Percentiles rank a stretch among this genome's conserved stretches.
Conservation (phyloP, 768 basidiomycete species). For the Lentinula aciculospora region DNA sequence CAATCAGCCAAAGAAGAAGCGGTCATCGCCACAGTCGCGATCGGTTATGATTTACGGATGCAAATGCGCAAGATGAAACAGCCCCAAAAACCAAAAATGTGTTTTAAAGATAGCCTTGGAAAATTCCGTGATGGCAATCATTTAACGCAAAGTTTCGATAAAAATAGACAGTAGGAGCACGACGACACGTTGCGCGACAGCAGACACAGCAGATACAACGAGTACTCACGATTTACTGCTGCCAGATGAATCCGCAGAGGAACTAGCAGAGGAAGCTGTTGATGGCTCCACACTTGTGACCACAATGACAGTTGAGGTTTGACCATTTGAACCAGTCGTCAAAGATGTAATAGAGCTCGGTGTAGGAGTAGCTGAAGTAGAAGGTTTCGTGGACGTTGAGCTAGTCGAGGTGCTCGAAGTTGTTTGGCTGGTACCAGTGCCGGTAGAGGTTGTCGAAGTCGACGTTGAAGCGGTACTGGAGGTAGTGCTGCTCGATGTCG, state of each 20-base stretch:
- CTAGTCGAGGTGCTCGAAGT: not conserved
- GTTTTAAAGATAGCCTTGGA: not conserved
- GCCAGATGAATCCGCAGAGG: not conserved
- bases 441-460: not conserved
- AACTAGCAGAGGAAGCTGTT: not conserved
- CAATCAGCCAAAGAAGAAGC: not conserved
- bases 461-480: not conserved
- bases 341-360: not conserved
- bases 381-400: not conserved
- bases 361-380: not conserved
- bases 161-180: not conserved
- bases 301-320: not conserved
- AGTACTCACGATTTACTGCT: not conserved
- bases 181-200: not conserved
- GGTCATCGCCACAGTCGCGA: not conserved
- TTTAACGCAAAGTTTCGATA: not conserved
- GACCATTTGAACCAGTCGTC: not conserved
- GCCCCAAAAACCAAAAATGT: not conserved
- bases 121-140: not conserved
- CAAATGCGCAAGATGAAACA: not conserved
- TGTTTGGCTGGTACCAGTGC: not conserved
- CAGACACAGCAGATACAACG: not conserved
- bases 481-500: not conserved
- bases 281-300: not conserved
- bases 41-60: not conserved